phyloP scores from a whole-genome alignment of 1,284 basidiomycete genomes.

The Cystobasidiaceae sp. region DNA sequence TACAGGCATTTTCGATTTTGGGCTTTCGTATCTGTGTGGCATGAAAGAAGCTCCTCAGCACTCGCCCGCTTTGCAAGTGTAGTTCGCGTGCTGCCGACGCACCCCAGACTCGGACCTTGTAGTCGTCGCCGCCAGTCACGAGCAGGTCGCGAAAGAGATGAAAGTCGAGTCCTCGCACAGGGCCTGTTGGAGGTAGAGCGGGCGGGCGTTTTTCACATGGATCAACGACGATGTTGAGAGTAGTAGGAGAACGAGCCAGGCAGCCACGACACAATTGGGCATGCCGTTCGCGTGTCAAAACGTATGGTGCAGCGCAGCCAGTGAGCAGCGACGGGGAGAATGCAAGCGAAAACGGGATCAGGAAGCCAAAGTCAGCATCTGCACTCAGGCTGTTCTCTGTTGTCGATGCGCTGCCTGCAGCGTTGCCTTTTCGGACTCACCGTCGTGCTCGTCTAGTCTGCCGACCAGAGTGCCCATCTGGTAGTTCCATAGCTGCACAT shows the following conservation, averaged over 20 bases:
- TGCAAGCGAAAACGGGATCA: too few species aligned
- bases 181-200: slow-evolving; percentile 69
- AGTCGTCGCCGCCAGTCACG: slow-evolving; percentile 86
- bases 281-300: too few species aligned
- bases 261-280: too few species aligned
- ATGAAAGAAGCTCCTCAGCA: too few species aligned
- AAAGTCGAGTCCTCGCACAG: slow-evolving; percentile 90
- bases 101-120: slow-evolving; percentile 99
- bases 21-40: slow-evolving; percentile 33
- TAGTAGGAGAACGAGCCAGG: too few species aligned
- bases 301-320: too few species aligned
- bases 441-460: slow-evolving; percentile 98
- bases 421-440: slow-evolving; percentile 49
- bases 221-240: too few species aligned
- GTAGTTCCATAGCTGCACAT: slow-evolving; percentile 99
- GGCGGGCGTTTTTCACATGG: too few species aligned
- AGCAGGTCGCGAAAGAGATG: slow-evolving; percentile 57
- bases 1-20: slow-evolving; percentile 91
- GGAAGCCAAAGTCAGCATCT: not conserved
- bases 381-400: not conserved
- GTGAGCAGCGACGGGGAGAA: too few species aligned
- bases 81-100: not conserved
- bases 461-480: slow-evolving; percentile 98
- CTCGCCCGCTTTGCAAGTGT: too few species aligned
- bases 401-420: not conserved